These are phyloP conservation scores for Kuraishia ogatae DNA, from an alignment of 805 yeast species.

Conservation along the genomic window DNA sequence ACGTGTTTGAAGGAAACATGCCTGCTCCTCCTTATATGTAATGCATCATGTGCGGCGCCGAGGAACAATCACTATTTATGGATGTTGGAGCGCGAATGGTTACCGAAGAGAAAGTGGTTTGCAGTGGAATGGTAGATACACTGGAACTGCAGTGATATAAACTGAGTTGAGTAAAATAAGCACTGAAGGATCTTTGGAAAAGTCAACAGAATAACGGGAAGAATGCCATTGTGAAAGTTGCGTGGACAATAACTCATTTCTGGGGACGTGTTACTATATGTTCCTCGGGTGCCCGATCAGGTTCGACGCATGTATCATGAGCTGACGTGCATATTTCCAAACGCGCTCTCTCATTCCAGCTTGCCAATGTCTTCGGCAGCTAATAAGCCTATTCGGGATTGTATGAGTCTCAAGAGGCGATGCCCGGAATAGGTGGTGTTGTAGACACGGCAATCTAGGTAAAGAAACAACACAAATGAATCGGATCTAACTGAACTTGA, in stretches of 20 bases:
- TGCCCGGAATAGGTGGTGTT: too few species aligned
- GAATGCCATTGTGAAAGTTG: too few species aligned
- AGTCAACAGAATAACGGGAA: too few species aligned
- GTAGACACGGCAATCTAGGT: too few species aligned
- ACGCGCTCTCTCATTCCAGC: not conserved
- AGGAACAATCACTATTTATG: not conserved
- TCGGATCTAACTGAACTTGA: too few species aligned
- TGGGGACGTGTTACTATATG: not conserved
- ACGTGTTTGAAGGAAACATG: not conserved
- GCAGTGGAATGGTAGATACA: not conserved
- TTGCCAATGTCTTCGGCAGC: not conserved
- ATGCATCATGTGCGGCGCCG: not conserved
- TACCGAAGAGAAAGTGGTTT: not conserved
- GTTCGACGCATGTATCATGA: not conserved
- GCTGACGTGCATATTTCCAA: not conserved
- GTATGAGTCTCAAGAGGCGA: not conserved
- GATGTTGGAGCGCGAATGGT: not conserved
- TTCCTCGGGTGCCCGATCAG: not conserved
- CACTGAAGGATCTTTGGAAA: too few species aligned
- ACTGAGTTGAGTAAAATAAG: too few species aligned
- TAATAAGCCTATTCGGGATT: not conserved
- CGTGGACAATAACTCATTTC: too few species aligned
- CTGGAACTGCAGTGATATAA: too few species aligned
- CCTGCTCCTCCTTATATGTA: not conserved
- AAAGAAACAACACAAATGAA: too few species aligned